Conservation (phyloP, 495 filamentous ascomycete genomes). For the Penicillium argentinense region DNA sequence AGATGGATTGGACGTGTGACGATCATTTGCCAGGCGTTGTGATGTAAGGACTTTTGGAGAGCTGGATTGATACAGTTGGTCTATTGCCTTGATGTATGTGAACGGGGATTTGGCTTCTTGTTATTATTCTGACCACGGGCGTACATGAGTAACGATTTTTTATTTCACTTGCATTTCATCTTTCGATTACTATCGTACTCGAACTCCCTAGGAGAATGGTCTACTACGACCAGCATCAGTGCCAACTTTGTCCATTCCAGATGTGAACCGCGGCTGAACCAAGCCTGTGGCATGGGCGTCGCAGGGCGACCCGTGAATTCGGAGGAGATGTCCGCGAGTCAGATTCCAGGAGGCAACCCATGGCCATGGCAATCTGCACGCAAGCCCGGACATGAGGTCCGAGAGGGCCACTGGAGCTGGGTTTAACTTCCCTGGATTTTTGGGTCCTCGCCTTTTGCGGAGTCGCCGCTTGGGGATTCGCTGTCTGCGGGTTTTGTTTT, state of each 20-base stretch:
- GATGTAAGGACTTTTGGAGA: not conserved
- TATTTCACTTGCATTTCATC: slow-evolving; percentile 2
- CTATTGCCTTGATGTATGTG: not conserved
- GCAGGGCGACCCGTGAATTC: not conserved
- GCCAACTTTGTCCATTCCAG: too few species aligned
- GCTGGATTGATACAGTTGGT: not conserved
- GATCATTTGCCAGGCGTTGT: not conserved
- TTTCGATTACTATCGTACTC: not conserved
- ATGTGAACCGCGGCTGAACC: slow-evolving; percentile 2
- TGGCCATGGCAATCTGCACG: not conserved
- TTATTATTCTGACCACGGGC: not conserved
- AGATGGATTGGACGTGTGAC: not conserved
- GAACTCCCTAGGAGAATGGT: not conserved
- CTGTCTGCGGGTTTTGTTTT: too few species aligned
- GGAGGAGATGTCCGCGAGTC: slow-evolving; percentile 25
- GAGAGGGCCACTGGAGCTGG: not conserved
- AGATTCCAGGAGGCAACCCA: slow-evolving; percentile 3
- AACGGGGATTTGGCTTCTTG: not conserved
- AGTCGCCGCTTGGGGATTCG: too few species aligned
- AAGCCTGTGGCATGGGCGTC: not conserved
- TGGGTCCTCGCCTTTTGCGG: not conserved
- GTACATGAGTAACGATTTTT: slow-evolving; percentile 1
- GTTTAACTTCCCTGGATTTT: not conserved
- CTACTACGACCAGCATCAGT: not conserved
- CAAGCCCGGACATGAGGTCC: slow-evolving; percentile 8